A percentile compares a stretch with the other conserved stretches of the same genome.
phyloP scores from a whole-genome alignment of 805 yeast species.

The Cyberlindnera maclurae region DNA sequence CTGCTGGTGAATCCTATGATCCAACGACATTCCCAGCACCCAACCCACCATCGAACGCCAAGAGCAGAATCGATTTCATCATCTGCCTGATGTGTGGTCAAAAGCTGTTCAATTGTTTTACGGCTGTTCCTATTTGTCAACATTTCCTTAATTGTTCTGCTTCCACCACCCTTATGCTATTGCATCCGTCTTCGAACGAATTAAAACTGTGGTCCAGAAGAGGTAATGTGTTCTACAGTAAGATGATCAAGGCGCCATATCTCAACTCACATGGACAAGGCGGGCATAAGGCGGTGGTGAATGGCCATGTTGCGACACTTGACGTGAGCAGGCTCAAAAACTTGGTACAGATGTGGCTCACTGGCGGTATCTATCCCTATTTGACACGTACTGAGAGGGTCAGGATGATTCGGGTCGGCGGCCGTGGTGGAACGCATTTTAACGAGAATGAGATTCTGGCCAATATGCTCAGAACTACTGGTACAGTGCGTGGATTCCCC shows the following conservation, averaged over 20 bases:
- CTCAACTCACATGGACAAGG: conserved; percentile 72
- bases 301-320: conserved; percentile 50
- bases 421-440: conserved; percentile 3
- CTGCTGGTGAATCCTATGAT: conserved; percentile 14
- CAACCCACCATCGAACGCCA: conserved; percentile 3
- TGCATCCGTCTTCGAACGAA: conserved; percentile 30
- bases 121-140: conserved; percentile 26
- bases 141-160: conserved; percentile 22
- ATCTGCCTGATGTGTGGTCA: conserved; percentile 42
- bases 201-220: conserved; percentile 20
- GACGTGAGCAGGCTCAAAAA: conserved; percentile 46
- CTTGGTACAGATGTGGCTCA: conserved; percentile 54
- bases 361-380: conserved; percentile 48
- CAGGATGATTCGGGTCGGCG: not conserved
- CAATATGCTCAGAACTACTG: too few relatives aligned
- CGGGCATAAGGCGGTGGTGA: conserved; percentile 45
- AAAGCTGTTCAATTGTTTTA: conserved; percentile 28
- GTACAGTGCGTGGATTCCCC: too few relatives aligned
- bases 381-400: conserved; percentile 26
- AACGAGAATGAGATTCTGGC: too few relatives aligned
- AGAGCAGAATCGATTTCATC: conserved; percentile 32
- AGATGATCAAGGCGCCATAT: conserved; percentile 56
- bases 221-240: conserved; percentile 24
- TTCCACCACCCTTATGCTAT: conserved; percentile 28
- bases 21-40: conserved; percentile 10